phyloP scores from a whole-genome alignment of 345 rosid genomes.

The Eucalyptus regnans region DNA sequence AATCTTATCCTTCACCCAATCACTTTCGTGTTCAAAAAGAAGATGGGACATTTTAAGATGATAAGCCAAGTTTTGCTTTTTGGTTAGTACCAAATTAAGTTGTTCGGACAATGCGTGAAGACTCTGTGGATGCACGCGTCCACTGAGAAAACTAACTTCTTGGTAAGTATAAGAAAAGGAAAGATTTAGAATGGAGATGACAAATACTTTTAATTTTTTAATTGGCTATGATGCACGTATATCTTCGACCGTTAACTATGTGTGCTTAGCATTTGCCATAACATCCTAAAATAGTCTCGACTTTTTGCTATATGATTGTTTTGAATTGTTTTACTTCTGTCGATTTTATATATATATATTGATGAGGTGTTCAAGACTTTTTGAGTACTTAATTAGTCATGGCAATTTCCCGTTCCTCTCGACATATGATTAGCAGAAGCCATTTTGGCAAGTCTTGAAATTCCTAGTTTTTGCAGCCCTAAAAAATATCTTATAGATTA shows the following conservation, averaged over 20 bases:
- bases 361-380: background rate
- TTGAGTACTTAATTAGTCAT: background rate
- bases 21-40: background rate
- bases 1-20: background rate
- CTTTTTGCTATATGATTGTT: background rate
- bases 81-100: background rate
- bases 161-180: background rate
- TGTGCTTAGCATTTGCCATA: background rate
- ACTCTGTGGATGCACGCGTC: background rate
- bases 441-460: background rate
- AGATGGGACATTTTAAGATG: background rate
- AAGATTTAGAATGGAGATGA: background rate
- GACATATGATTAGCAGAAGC: background rate
- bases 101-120: background rate
- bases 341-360: accelerated
- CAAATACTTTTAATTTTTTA: background rate
- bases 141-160: background rate
- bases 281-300: background rate
- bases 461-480: background rate
- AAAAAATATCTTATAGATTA: background rate
- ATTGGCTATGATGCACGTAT: background rate
- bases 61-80: background rate
- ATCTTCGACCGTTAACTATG: background rate
- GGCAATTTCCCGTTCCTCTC: too few species aligned
- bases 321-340: background rate